Conservation (phyloP, 228 moss, liverwort and hornwort species). For the Sphagnum magellanicum region DNA sequence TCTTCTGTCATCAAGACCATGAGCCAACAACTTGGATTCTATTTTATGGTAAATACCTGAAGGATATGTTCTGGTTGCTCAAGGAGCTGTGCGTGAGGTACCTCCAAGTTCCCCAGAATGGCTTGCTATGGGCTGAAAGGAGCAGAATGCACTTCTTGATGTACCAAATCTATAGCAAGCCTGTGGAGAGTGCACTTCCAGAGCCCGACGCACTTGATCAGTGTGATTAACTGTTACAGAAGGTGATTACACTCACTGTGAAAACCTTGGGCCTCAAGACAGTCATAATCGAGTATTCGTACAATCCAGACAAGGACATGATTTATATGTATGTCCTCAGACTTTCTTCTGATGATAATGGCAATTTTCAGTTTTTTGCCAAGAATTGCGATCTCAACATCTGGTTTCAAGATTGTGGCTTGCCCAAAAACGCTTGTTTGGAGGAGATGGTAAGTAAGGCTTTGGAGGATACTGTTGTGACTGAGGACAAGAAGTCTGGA, state of each 20-base stretch:
- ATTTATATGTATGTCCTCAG: constrained; percentile 3
- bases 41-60: neutral
- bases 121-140: constrained; percentile 9
- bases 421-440: neutral
- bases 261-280: constrained; percentile 3
- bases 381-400: no score
- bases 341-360: neutral
- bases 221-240: constrained; percentile 3
- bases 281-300: constrained; percentile 6
- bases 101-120: neutral
- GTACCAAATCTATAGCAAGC: constrained; percentile 7
- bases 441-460: constrained; percentile 3
- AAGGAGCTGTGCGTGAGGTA: constrained; percentile 1
- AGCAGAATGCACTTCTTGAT: neutral
- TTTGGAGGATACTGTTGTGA: neutral
- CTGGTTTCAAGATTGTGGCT: neutral
- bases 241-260: neutral
- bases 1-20: constrained; percentile 1
- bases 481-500: neutral
- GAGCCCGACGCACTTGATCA: neutral
- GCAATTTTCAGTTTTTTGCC: no score
- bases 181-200: constrained; percentile 2
- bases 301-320: neutral
- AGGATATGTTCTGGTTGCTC: neutral
- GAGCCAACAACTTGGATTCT: constrained; percentile 8